Conservation (phyloP, 495 filamentous ascomycete genomes). For the Aspergillus indologenus region DNA sequence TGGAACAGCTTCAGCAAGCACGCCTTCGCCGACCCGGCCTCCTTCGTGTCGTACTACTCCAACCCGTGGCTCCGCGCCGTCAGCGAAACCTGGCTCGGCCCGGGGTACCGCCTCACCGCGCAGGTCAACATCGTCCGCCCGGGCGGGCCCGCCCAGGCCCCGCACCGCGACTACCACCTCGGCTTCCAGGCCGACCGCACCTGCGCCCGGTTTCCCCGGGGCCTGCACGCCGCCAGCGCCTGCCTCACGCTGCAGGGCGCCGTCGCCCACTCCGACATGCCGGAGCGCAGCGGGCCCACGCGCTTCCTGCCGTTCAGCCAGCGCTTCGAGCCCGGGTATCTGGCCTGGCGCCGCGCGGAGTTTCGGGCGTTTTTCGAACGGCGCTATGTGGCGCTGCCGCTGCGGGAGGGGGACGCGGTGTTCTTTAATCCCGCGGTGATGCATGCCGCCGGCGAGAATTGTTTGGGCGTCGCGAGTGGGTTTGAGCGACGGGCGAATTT, state of each 20-base stretch:
- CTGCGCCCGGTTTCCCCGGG: slow-evolving; percentile 37
- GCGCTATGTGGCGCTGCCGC: slow-evolving; percentile 44
- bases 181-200: slow-evolving; percentile 46
- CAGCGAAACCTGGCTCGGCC: slow-evolving; percentile 49
- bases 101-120: slow-evolving; percentile 50
- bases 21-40: slow-evolving; percentile 38
- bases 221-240: slow-evolving; percentile 43
- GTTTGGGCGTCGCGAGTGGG: slow-evolving; percentile 26
- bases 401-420: slow-evolving; percentile 49
- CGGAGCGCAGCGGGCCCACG: slow-evolving; percentile 49
- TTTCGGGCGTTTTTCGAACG: slow-evolving; percentile 48
- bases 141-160: slow-evolving; percentile 46
- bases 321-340: slow-evolving; percentile 47
- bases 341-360: slow-evolving; percentile 46
- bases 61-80: slow-evolving; percentile 51
- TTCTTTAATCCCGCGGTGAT: slow-evolving; percentile 58
- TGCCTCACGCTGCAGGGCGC: slow-evolving; percentile 56
- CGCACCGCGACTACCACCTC: slow-evolving; percentile 58
- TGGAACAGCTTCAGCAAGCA: slow-evolving; percentile 61
- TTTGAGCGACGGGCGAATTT: slow-evolving; percentile 51
- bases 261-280: slow-evolving; percentile 56
- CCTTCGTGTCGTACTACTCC: slow-evolving; percentile 51
- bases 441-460: slow-evolving; percentile 55
- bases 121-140: slow-evolving; percentile 58
- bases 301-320: slow-evolving; percentile 54